phyloP scores from a whole-genome alignment of 768 basidiomycete species.

The Gelatoporia subvermispora region DNA sequence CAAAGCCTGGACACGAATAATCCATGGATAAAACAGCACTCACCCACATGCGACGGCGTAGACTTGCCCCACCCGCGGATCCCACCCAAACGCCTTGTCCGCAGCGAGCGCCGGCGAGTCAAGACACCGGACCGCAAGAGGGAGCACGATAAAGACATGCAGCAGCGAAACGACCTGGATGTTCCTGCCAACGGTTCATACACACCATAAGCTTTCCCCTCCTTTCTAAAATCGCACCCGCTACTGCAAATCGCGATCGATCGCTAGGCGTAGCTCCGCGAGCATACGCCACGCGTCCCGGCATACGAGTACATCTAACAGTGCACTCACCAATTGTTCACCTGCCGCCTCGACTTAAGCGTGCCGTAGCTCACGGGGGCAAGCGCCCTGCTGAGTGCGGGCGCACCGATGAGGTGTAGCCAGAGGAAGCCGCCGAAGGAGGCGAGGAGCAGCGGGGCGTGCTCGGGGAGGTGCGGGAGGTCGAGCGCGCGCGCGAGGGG shows the following conservation, averaged over 20 bases:
- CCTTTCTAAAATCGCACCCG: too few relatives aligned
- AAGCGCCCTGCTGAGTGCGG: slow-evolving; percentile 41
- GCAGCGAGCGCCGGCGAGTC: slow-evolving; percentile 38
- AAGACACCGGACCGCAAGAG: slow-evolving; percentile 54
- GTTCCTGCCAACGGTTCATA: slow-evolving; percentile 42
- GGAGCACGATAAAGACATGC: slow-evolving; percentile 65
- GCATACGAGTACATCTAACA: slow-evolving; percentile 1
- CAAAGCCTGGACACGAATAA: neutral
- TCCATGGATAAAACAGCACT: slow-evolving; percentile 14
- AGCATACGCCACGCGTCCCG: slow-evolving; percentile 1
- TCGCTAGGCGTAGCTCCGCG: too few relatives aligned
- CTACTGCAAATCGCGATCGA: too few relatives aligned
- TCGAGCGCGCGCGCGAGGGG: slow-evolving; percentile 32
- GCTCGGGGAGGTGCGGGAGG: slow-evolving; percentile 49
- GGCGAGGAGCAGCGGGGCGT: slow-evolving; percentile 49
- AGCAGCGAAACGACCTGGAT: slow-evolving; percentile 69
- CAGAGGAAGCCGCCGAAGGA: slow-evolving; percentile 54
- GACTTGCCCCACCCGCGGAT: slow-evolving; percentile 49
- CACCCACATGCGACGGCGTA: slow-evolving; percentile 72
- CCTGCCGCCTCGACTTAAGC: slow-evolving; percentile 36
- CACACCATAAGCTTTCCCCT: neutral
- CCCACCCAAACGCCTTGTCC: slow-evolving; percentile 79
- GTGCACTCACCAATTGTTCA: slow-evolving; percentile 57
- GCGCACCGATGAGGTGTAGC: slow-evolving; percentile 56
- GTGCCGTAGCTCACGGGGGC: slow-evolving; percentile 48